Evolutionary conservation across 225 moss, liverwort and hornwort genomes (phyloP).

Genomic region (Sphagnum tenellum): DNA sequence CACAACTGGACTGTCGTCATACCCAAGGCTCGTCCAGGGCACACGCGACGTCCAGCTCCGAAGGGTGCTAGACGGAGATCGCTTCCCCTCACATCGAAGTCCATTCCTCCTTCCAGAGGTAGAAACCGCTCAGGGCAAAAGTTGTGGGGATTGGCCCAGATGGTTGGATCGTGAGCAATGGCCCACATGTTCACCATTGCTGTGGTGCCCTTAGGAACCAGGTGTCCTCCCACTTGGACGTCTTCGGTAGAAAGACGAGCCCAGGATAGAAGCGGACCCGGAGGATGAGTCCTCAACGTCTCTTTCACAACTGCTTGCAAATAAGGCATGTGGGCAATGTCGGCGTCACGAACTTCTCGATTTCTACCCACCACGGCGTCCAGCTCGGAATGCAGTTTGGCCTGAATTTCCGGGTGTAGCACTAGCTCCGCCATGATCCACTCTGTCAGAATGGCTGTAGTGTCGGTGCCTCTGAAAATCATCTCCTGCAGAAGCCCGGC

Average conservation of each 20-base stretch:
- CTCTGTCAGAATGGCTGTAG: slow-evolving; percentile 53
- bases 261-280: slow-evolving; percentile 63
- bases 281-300: slow-evolving; percentile 44
- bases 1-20: slow-evolving; percentile 41
- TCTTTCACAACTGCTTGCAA: slow-evolving; percentile 49
- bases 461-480: slow-evolving; percentile 60
- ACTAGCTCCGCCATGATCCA: slow-evolving; percentile 61
- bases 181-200: slow-evolving; percentile 88
- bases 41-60: slow-evolving; percentile 47
- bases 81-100: slow-evolving; percentile 43
- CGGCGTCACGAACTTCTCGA: slow-evolving; percentile 22
- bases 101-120: background rate
- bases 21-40: slow-evolving; percentile 47
- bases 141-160: slow-evolving; percentile 22
- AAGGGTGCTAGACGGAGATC: slow-evolving; percentile 63
- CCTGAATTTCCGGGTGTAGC: slow-evolving; percentile 33
- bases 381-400: slow-evolving; percentile 32
- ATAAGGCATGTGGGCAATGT: slow-evolving; percentile 33
- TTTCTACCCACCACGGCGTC: slow-evolving; percentile 23
- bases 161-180: slow-evolving; percentile 31
- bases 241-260: slow-evolving; percentile 42
- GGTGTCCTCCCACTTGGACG: slow-evolving; percentile 30
- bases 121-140: slow-evolving; percentile 45
- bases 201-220: slow-evolving; percentile 41
- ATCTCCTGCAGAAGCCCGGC: slow-evolving; percentile 38